These are phyloP conservation scores for Sugiyamaella valdiviana DNA, from an alignment of 805 yeast genomes.

Conservation along the genomic window DNA sequence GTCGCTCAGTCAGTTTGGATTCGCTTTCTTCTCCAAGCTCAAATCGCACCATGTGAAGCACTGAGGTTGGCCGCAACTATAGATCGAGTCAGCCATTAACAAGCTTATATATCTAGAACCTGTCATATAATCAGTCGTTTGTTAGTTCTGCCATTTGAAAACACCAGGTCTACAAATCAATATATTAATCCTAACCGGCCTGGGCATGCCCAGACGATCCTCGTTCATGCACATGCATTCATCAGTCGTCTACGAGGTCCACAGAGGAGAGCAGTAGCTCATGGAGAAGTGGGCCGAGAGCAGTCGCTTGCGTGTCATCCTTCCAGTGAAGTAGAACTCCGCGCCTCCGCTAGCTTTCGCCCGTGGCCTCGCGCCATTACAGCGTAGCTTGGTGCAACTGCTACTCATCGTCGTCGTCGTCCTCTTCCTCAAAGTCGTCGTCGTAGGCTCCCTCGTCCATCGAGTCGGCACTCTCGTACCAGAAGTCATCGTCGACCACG, in stretches of 20 bases:
- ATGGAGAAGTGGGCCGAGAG: too few relatives aligned
- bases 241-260: neutral
- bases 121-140: too few relatives aligned
- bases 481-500: conserved; percentile 71
- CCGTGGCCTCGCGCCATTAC: too few relatives aligned
- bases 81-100: too few relatives aligned
- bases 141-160: too few relatives aligned
- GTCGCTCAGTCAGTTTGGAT: conserved; percentile 61
- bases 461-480: conserved; percentile 73
- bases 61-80: too few relatives aligned
- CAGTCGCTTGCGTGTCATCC: too few relatives aligned
- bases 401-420: conserved; percentile 14
- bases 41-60: conserved; percentile 32
- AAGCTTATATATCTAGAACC: neutral
- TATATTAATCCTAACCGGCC: neutral
- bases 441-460: conserved; percentile 44
- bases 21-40: conserved; percentile 35
- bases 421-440: conserved; percentile 29
- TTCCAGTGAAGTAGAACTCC: too few relatives aligned
- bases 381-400: neutral
- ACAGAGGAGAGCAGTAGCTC: neutral
- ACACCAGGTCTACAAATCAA: neutral
- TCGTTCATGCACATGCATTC: neutral
- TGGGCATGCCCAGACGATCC: neutral
- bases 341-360: too few relatives aligned